Evolutionary conservation across 306 rosid genomes (phyloP).

Genomic region (Trifolium dubium): DNA sequence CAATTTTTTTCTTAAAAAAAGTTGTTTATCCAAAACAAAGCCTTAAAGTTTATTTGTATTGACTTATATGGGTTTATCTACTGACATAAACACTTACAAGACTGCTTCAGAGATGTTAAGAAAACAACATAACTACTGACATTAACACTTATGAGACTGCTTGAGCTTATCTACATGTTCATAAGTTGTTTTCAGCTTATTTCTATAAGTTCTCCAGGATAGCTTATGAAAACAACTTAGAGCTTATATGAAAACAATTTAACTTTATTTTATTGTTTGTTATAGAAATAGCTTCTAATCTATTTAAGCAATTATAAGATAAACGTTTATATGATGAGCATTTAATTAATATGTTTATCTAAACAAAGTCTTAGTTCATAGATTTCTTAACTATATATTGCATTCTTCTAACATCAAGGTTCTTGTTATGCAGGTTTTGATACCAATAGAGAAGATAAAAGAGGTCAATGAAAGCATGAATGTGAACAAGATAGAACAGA

Average conservation of each 20-base stretch:
- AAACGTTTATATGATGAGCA: neutral
- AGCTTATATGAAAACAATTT: neutral
- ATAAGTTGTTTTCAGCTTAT: neutral
- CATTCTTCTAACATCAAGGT: neutral
- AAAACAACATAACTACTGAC: no score
- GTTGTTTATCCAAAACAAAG: neutral
- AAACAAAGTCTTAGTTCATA: neutral
- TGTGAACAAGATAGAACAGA: constrained; percentile 60
- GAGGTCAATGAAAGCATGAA: constrained; percentile 63
- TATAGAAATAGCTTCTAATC: neutral
- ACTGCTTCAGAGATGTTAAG: no score
- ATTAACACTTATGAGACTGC: no score
- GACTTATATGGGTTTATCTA: neutral
- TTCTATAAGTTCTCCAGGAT: neutral
- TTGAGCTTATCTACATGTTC: neutral
- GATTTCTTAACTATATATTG: neutral
- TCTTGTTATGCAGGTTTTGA: constrained; percentile 58
- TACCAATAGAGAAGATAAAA: constrained; percentile 67
- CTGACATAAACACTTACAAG: neutral
- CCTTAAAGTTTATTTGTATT: neutral
- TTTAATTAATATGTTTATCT: neutral
- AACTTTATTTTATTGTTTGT: neutral
- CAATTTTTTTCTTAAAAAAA: no score
- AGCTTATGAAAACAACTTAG: neutral
- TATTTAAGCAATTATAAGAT: neutral